Percentiles rank a stretch among this genome's conserved stretches.
phyloP scores from a whole-genome alignment of 2,329 filamentous ascomycete genomes.

The Ambrosiella beaveri region DNA sequence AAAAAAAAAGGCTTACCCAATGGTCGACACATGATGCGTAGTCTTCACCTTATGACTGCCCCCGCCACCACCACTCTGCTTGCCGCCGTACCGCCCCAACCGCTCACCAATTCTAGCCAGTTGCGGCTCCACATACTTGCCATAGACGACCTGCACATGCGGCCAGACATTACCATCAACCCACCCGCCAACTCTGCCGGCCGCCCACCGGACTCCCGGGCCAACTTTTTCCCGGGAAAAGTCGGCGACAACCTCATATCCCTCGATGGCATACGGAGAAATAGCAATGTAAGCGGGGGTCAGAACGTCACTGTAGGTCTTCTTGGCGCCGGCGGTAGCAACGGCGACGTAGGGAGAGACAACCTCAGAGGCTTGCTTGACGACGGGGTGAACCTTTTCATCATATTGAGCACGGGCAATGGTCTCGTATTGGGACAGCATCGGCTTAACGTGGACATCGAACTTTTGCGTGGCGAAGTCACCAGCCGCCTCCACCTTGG shows the following conservation, averaged over 20 bases:
- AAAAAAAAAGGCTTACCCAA: slow-evolving; percentile 13
- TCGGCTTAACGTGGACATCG: slow-evolving; percentile 61
- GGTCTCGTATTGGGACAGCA: slow-evolving; percentile 46
- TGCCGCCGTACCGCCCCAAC: slow-evolving; percentile 55
- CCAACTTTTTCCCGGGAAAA: slow-evolving; percentile 54
- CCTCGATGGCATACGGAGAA: slow-evolving; percentile 54
- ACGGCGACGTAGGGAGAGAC: slow-evolving; percentile 58
- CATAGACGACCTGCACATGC: slow-evolving; percentile 60
- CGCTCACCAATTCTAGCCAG: slow-evolving; percentile 81
- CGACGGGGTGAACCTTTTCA: slow-evolving; percentile 52
- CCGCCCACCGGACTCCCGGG: slow-evolving; percentile 54
- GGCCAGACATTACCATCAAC: slow-evolving; percentile 67
- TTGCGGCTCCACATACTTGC: slow-evolving; percentile 89
- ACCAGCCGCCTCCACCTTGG: slow-evolving; percentile 50
- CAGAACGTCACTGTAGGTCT: slow-evolving; percentile 55
- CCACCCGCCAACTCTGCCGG: slow-evolving; percentile 52
- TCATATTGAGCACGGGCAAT: slow-evolving; percentile 51
- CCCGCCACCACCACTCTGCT: slow-evolving; percentile 19
- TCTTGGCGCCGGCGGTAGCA: slow-evolving; percentile 42
- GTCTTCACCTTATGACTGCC: slow-evolving; percentile 19
- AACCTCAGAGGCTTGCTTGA: slow-evolving; percentile 40
- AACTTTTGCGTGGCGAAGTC: slow-evolving; percentile 55
- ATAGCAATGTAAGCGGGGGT: slow-evolving; percentile 60
- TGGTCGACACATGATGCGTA: slow-evolving; percentile 15
- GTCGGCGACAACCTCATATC: slow-evolving; percentile 47